Base-by-base conservation (phyloP, 2,329 filamentous ascomycete species). In the Colletotrichum gloeosporioides region DNA sequence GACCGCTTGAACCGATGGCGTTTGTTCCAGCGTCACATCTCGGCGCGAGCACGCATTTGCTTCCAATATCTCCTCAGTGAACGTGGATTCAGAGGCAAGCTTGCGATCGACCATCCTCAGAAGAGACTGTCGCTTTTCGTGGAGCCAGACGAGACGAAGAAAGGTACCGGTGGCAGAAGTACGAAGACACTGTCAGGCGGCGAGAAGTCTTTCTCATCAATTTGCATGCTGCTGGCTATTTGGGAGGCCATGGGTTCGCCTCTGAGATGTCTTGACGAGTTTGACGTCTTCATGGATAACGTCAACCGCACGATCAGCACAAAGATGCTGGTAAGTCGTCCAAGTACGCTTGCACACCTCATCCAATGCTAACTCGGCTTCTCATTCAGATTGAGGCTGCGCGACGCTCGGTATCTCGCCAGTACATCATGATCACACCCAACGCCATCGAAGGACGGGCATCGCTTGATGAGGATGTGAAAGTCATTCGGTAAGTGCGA, bases 181-280 rank as follows among this genome's bases (percentile, higher is more conserved):
- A 96, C 97, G 29, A 98, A 95, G 86, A 99, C 96, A 1, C 88
- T 99, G 2, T 98, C 96, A 10, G 97, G 97, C 69, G 97, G 97
- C 34, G 97, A 99, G 84, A 99, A 99, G 84, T 99, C 96, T 0
- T 99, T 99, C 84, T 98, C 96, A 5, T 98, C 96, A 6, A 98
- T 99, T 76, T 99, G 97, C 85, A 90, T 99, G 80, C 88, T 99
- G 71, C 89, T 99, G 36, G 92, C 96, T 4, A 93, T 99, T 22
- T 99, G 97, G 97, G 97, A 99, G 83, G 96, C 97, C 34, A 99
- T 99, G 94, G 96, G 97, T 13, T 98, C 96, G 22, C 96, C 96
- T 1, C 94, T 99, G 77, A 92, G 97, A 71, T 99, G 97, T 82
- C 89, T 99, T 70, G 97, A 99, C 85, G 97, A 99, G 85, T 99